Base-by-base conservation (phyloP, 2,329 filamentous ascomycete genomes). In the Hymenoscyphus infarciens region DNA sequence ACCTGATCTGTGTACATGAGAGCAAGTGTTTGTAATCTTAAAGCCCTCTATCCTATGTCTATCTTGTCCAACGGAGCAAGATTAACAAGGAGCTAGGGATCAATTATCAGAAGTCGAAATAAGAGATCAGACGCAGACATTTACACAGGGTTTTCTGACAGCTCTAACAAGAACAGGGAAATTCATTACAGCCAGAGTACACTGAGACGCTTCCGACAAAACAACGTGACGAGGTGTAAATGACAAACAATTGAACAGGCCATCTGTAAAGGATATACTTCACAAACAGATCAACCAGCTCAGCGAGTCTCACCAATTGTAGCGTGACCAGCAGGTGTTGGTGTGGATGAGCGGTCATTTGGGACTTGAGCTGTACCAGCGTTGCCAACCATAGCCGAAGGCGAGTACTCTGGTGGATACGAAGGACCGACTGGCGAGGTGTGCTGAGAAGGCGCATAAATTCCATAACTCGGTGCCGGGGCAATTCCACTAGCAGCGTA, bases 261-360 rank as follows among this genome's bases (percentile, higher is more conserved):
- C 58, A 55, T 27, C 22, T 57, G 60, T n/a, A 53, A 39, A 38
- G 58, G 22, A 31, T 25, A 45, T 55, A 38, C 49, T 53, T 52
- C 62, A 57, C 35, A 38, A 57, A 55, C 39, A 35, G 45, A 54
- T 31, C 33, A 8, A 22, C 55, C 16, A 57, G 42, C 39, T 69
- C 42, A 67, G 49, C 66, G 54, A 54, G 64, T 64, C 39, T 70
- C 67, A 33, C 39, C 55, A 59, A 59, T 56, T 27, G 63, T 13
- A 57, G 56, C 61, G 54, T 69, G 63, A 13, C 67, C 65, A 64
- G 57, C 63, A 56, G 68, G 67, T 29, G 68, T 73, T 39, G 70
- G 70, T 33, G 69, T 70, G 22, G 62, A 53, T 6, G 69, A 69
- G 10, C 69, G 69, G 35, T 70, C 69, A 29, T 70, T 66, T 13